phyloP scores from a whole-genome alignment of 495 filamentous ascomycete genomes.

The Penicillium verhagenii region DNA sequence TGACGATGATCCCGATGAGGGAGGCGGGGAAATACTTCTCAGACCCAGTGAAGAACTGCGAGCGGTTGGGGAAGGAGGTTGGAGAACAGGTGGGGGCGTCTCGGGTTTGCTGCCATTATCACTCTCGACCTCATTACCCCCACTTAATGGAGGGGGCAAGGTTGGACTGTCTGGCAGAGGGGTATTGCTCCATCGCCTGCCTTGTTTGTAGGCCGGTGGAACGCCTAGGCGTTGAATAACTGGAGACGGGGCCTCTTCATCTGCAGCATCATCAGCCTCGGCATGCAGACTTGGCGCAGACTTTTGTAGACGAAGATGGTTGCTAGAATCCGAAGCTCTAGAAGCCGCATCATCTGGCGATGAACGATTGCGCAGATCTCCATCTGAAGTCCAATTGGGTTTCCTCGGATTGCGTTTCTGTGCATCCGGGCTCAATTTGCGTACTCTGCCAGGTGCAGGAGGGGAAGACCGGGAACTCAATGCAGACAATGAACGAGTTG shows the following conservation, averaged over 20 bases:
- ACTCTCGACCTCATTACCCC: not conserved
- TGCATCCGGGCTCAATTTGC: constrained; percentile 16
- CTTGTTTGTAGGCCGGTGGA: constrained; percentile 40
- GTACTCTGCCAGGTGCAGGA: constrained; percentile 20
- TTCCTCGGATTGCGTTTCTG: constrained; percentile 17
- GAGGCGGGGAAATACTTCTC: constrained; percentile 16
- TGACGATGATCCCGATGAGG: constrained; percentile 17
- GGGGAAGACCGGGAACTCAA: constrained; percentile 26
- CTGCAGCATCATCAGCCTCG: constrained; percentile 13
- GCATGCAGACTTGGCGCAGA: constrained; percentile 35
- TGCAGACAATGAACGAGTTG: constrained; percentile 23
- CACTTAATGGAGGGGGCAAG: constrained; percentile 24
- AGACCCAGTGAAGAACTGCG: constrained; percentile 15
- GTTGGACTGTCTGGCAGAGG: constrained; percentile 46
- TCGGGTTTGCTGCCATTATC: not conserved
- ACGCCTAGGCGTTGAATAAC: constrained; percentile 31
- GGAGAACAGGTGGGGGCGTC: constrained; percentile 5
- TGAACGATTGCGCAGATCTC: constrained; percentile 2
- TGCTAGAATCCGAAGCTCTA: constrained; percentile 6
- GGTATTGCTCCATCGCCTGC: constrained; percentile 36
- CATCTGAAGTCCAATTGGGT: constrained; percentile 8
- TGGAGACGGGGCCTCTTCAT: constrained; percentile 13
- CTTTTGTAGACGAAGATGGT: constrained; percentile 25
- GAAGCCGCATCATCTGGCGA: constrained; percentile 4
- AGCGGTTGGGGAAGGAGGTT: constrained; percentile 10